Evolutionary conservation across 1,139 yeast genomes (phyloP).

Genomic region (Protomyces gravidus): DNA sequence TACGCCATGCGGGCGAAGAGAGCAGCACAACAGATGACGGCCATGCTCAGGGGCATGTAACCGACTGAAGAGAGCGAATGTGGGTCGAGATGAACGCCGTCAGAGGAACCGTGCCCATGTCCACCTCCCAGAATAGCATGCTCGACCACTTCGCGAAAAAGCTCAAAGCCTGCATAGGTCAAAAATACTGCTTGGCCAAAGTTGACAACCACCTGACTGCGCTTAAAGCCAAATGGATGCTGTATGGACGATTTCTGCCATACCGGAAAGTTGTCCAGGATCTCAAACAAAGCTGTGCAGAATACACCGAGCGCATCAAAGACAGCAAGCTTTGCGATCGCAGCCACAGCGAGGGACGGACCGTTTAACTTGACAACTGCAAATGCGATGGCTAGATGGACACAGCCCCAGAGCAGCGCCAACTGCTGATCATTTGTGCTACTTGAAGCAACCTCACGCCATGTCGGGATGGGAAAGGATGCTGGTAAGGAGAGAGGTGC

Average conservation of each 20-base stretch:
- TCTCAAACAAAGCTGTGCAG: slow-evolving; percentile 65
- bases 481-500: slow-evolving; percentile 71
- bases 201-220: slow-evolving; percentile 80
- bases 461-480: slow-evolving; percentile 73
- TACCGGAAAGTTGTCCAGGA: slow-evolving; percentile 82
- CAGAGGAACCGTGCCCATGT: slow-evolving; percentile 21
- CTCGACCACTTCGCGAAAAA: slow-evolving; percentile 19
- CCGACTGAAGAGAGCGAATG: slow-evolving; percentile 9
- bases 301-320: slow-evolving; percentile 81
- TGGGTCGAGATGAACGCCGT: slow-evolving; percentile 22
- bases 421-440: slow-evolving; percentile 46
- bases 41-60: slow-evolving; percentile 19
- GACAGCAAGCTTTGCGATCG: slow-evolving; percentile 79
- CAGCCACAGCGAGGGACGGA: slow-evolving; percentile 59
- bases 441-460: slow-evolving; percentile 49
- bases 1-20: slow-evolving; percentile 10
- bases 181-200: slow-evolving; percentile 82
- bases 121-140: slow-evolving; percentile 23
- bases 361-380: slow-evolving; percentile 55
- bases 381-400: slow-evolving; percentile 57
- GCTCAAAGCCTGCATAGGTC: slow-evolving; percentile 43
- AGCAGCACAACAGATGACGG: slow-evolving; percentile 2
- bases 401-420: slow-evolving; percentile 61
- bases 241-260: slow-evolving; percentile 82
- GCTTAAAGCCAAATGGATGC: slow-evolving; percentile 85